These are phyloP conservation scores for Lactarius pseudohatsudake DNA, from an alignment of 768 basidiomycete genomes.

Conservation along the genomic window DNA sequence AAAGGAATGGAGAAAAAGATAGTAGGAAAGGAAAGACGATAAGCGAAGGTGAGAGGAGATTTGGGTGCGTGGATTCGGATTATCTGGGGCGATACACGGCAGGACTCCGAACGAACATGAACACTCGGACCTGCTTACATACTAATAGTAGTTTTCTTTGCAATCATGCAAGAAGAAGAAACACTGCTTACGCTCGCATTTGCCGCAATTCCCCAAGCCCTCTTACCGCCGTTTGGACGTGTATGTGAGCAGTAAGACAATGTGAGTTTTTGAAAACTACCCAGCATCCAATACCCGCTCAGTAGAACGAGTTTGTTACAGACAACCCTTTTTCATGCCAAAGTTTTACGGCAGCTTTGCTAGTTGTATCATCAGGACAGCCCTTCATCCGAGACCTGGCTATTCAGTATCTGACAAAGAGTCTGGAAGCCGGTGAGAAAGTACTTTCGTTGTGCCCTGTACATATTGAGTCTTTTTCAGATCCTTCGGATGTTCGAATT, in stretches of 20 bases:
- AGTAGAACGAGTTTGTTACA: constrained; percentile 96
- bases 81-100: too few species aligned
- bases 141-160: too few species aligned
- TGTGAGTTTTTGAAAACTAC: constrained; percentile 45
- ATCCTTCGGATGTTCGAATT: too few species aligned
- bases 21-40: too few species aligned
- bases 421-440: constrained; percentile 84
- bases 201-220: constrained; percentile 94
- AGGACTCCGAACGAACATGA: too few species aligned
- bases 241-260: constrained; percentile 98
- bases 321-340: constrained; percentile 94
- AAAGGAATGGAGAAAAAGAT: too few species aligned
- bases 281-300: constrained; percentile 26
- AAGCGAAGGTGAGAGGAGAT: too few species aligned
- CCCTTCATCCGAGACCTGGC: constrained; percentile 78
- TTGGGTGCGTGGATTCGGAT: too few species aligned
- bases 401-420: constrained; percentile 91
- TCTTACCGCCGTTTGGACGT: constrained; percentile 96
- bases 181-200: constrained; percentile 89
- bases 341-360: constrained; percentile 50
- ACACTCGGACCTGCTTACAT: too few species aligned
- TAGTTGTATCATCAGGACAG: too few species aligned
- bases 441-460: constrained; percentile 9
- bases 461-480: constrained; percentile 41
- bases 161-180: too few species aligned